Conservation (phyloP, 2,329 filamentous ascomycete genomes). For the Cytospora schulzeri region DNA sequence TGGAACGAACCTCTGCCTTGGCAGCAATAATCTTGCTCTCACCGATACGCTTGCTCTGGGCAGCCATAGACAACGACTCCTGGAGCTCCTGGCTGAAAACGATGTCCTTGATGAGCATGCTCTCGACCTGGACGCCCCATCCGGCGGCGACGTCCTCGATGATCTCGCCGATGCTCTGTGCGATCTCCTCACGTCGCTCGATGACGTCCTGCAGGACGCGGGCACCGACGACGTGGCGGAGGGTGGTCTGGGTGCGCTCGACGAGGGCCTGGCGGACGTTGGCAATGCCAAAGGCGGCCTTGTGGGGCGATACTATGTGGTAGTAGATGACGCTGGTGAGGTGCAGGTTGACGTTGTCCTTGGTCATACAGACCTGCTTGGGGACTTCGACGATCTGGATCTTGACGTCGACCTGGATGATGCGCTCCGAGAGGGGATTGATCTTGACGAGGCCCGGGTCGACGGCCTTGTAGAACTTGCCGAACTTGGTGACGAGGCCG, state of each 20-base stretch:
- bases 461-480: constrained; percentile 90
- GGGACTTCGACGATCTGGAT: constrained; percentile 98
- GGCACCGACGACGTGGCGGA: constrained; percentile 94
- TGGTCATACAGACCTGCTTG: constrained; percentile 98
- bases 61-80: constrained; percentile 95
- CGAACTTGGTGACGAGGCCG: constrained; percentile 93
- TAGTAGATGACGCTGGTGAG: constrained; percentile 99
- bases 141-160: constrained; percentile 93
- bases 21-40: constrained; percentile 98
- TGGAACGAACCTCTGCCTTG: constrained; percentile 69
- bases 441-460: constrained; percentile 97
- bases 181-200: constrained; percentile 95
- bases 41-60: constrained; percentile 96
- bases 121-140: constrained; percentile 96
- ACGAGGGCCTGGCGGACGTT: constrained; percentile 95
- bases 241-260: constrained; percentile 95
- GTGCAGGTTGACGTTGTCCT: constrained; percentile 95
- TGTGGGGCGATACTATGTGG: constrained; percentile 93
- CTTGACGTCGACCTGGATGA: constrained; percentile 96
- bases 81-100: constrained; percentile 95
- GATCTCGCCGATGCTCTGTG: constrained; percentile 91
- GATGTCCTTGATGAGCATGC: constrained; percentile 99
- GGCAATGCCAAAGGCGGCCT: constrained; percentile 93
- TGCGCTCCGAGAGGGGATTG: constrained; percentile 88
- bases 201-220: constrained; percentile 97